Evolutionary conservation across 2,329 filamentous ascomycete species (phyloP), one percentile per base, ranked within the genome.

Genomic region (Paramyrothecium roridum): DNA sequence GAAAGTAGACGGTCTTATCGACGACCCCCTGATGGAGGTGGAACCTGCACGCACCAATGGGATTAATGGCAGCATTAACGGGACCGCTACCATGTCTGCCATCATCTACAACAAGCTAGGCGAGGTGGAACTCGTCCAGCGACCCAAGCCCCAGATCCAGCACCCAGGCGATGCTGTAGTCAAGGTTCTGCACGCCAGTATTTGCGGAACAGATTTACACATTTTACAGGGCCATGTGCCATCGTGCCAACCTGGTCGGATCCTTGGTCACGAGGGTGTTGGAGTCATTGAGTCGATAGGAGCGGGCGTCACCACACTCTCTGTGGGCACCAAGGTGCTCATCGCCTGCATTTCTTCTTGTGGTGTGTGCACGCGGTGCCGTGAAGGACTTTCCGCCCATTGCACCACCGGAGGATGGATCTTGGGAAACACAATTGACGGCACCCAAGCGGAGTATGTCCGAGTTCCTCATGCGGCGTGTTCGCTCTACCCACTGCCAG

Each of bases 401-500:
- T 85, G 82, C 65, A 70, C 70, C 8, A 77, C 74, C 13, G 81
- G 80, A 23, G 80, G 81, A 3, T 84, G 81, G 81, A 72, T 76
- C 6, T 68, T 85, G 2, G 81, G 82, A 20, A 78, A 84, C 61
- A 71, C 69, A 0, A 73, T 77, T 20, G 78, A 82, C 59, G 80
- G 80, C 48, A 82, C 79, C 0, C 80, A 84, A 61, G 81, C 80
- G n/a, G 80, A 83, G 61, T 83, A 78, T 57, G 80, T 83, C 40
- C 72, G 79, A 20, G 75, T 83, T 47, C 78, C 78, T 2, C 75
- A 78, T 61, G 81, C 80, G 0, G 74, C 78, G 54, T 73, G 72
- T 8, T 80, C 75, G 10, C 70, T 84, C 8, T 75, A 80, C 62
- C 59, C 67, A 3, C 63, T 82, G 1, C 77, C 80, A 0, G 47